Conservation (phyloP, 139 green algal genomes). For the Chlamydomonas sp. region DNA sequence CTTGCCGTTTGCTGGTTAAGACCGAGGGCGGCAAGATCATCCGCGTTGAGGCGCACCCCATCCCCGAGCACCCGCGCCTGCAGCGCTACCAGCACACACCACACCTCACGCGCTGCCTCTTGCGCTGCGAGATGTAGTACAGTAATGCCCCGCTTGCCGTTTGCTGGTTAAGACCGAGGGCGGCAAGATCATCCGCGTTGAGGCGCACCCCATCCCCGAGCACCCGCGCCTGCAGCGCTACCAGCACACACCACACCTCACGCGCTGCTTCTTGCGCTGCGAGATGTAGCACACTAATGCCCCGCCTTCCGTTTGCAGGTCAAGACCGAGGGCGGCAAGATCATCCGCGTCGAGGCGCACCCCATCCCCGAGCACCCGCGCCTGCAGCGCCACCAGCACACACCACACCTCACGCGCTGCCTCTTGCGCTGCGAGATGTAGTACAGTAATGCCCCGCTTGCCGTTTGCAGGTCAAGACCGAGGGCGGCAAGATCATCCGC, state of each 20-base stretch:
- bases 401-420: no score
- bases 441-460: no score
- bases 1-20: conserved; percentile 76
- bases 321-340: conserved; percentile 94
- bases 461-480: conserved; percentile 82
- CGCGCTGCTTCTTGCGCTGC: no score
- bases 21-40: conserved; percentile 97
- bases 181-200: conserved; percentile 96
- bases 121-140: no score
- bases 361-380: conserved; percentile 96
- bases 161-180: conserved; percentile 84
- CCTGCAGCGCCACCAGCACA: conserved; percentile 63
- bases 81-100: conserved; percentile 58
- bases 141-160: background rate
- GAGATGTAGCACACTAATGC: background rate
- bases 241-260: no score
- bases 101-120: no score
- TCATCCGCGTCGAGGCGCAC: conserved; percentile 97
- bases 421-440: no score
- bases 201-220: conserved; percentile 97
- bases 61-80: conserved; percentile 92
- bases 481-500: conserved; percentile 94
- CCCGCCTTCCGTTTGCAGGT: conserved; percentile 34
- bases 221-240: conserved; percentile 80
- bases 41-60: conserved; percentile 95